Conservation (phyloP, 257 asterid genomes). For the Rehmannia glutinosa region DNA sequence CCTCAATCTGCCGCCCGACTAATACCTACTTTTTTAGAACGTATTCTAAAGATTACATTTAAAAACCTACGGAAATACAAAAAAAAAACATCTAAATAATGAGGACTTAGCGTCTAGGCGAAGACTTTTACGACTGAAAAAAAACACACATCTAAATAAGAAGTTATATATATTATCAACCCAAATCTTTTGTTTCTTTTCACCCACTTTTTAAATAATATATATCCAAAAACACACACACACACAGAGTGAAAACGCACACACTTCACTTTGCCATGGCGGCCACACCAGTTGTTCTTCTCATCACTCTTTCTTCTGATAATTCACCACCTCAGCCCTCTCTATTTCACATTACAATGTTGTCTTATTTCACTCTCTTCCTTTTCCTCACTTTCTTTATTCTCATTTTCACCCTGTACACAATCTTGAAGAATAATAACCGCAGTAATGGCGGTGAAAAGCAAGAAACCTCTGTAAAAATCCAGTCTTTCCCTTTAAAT, state of each 20-base stretch:
- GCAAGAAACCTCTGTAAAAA: conserved; percentile 20
- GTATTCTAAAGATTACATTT: background rate
- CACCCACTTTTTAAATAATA: conserved; percentile 1
- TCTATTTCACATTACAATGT: conserved; percentile 22
- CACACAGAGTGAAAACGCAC: conserved; percentile 19
- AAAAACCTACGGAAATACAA: conserved; percentile 15
- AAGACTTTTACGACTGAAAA: too few relatives aligned
- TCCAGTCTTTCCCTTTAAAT: conserved; percentile 30
- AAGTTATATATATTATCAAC: conserved; percentile 12
- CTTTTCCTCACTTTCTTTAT: conserved; percentile 34
- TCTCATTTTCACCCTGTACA: conserved; percentile 40
- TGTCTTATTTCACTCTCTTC: conserved; percentile 29
- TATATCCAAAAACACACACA: conserved; percentile 11
- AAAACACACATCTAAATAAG: background rate
- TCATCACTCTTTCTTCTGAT: conserved; percentile 15
- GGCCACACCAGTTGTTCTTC: conserved; percentile 38
- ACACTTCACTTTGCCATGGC: conserved; percentile 29
- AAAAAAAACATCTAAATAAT: too few relatives aligned
- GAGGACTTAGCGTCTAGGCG: too few relatives aligned
- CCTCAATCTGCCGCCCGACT: too few relatives aligned
- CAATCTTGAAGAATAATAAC: conserved; percentile 24
- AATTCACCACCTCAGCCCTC: conserved; percentile 27
- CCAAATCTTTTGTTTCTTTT: conserved; percentile 20
- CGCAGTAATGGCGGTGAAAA: conserved; percentile 5
- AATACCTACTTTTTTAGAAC: too few relatives aligned